Evolutionary conservation across 148 eudicot genomes (phyloP), one percentile per base, ranked within the genome.

Genomic region (Nepenthes mirabilis): DNA sequence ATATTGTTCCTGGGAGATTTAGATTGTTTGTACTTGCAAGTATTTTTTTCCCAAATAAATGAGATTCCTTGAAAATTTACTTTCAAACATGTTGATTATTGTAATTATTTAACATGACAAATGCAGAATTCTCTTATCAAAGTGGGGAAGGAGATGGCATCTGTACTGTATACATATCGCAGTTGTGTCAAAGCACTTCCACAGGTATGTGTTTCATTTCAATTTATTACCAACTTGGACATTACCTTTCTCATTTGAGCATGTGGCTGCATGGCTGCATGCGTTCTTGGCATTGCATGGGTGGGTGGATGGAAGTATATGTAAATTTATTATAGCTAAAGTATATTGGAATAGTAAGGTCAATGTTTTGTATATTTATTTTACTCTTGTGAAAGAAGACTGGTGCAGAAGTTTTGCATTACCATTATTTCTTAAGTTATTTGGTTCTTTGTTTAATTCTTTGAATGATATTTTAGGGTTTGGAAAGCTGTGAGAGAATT

Each of bases 171-270:
- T 73, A 86, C 96, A 50, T 89, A 93, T 70, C 81, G 99, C 43
- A 93, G 99, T 63, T 93, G 99, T 68, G 91, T 88, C 49, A 93
- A 93, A 75, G 99, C 99, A 8, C 99, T 93, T 72, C 98, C 99
- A 61, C 99, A 88, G 98, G 99, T 88, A 34, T 49, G 32, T 4
- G 11, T 13, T 58, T 12, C 3, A n/a, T 23, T 58, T 5, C 33
- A 1, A 6, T 36, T 36, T 33, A 6, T 32, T 66, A 8, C 4
- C 45, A 40, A 40, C 1, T 3, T 40, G 8, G 45, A 36, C 23
- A 37, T 58, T 12, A 6, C 10, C 34, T 6, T 36, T 10, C 34
- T 11, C 23, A 13, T n/a, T 58, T 58, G 33, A 57, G 60, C 33
- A 37, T 49, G 23, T 33, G 23, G 23, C 23, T 23, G 23, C 23